Conservation (phyloP, 2,329 filamentous ascomycete genomes). For the Aotearoamyces nothofagi region DNA sequence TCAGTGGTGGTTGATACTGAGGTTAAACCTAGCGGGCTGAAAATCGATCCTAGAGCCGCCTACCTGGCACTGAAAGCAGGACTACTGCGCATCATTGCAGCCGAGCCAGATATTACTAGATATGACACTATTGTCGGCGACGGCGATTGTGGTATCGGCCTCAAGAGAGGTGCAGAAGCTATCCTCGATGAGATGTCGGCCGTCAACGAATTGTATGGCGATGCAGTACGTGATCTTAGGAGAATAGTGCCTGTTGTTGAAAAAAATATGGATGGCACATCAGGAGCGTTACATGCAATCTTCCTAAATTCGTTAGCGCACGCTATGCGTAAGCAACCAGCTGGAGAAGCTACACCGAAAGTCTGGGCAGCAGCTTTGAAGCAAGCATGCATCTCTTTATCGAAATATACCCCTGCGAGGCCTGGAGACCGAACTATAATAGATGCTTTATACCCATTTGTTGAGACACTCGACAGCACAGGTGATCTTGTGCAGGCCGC, state of each 20-base stretch:
- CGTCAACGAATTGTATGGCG: constrained; percentile 29
- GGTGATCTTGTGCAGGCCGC: constrained; percentile 59
- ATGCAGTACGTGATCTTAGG: constrained; percentile 43
- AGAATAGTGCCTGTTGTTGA: constrained; percentile 50
- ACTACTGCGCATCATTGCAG: constrained; percentile 41
- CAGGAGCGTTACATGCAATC: constrained; percentile 62
- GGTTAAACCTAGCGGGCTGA: constrained; percentile 18
- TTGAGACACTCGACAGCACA: constrained; percentile 50
- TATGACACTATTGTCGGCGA: constrained; percentile 60
- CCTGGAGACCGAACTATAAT: constrained; percentile 83
- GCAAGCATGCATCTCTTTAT: constrained; percentile 54
- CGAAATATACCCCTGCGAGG: constrained; percentile 75
- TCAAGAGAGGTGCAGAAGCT: constrained; percentile 54
- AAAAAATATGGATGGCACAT: constrained; percentile 59
- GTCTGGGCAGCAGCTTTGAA: constrained; percentile 50
- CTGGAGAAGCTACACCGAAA: constrained; percentile 24
- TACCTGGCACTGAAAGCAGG: constrained; percentile 37
- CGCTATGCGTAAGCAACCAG: constrained; percentile 18
- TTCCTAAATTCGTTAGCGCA: constrained; percentile 57
- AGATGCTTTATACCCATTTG: constrained; percentile 81
- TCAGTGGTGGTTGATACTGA: constrained; percentile 15
- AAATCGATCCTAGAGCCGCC: constrained; percentile 20
- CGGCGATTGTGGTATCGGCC: constrained; percentile 55
- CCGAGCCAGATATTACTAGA: constrained; percentile 49
- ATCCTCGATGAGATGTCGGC: constrained; percentile 26